These are phyloP conservation scores for Yamadazyma diospyri DNA, from an alignment of 1,139 yeast species.

Conservation along the genomic window DNA sequence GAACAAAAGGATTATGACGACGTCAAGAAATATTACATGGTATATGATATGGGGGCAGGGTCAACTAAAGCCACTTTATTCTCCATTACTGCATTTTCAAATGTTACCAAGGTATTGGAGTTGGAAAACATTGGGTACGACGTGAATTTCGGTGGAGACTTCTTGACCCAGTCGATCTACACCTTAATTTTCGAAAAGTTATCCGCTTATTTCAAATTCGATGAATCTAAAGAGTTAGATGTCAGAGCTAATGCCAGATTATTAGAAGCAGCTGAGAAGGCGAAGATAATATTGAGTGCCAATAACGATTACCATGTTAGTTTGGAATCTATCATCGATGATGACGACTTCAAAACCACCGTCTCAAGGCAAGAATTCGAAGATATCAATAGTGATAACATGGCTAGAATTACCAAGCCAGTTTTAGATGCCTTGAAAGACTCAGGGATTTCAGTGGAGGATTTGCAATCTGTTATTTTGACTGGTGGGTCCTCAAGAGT, in stretches of 20 bases:
- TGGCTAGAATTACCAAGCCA: conserved; percentile 51
- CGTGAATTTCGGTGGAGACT: conserved; percentile 67
- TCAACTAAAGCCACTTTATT: conserved; percentile 83
- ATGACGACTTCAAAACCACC: conserved; percentile 63
- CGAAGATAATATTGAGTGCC: conserved; percentile 82
- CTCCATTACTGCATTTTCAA: conserved; percentile 50
- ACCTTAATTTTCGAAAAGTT: conserved; percentile 59
- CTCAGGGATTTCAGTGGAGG: conserved; percentile 24
- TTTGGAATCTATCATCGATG: conserved; percentile 67
- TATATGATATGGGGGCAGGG: conserved; percentile 93
- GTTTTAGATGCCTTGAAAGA: conserved; percentile 49
- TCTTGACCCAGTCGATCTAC: conserved; percentile 63
- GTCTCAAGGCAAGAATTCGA: conserved; percentile 82
- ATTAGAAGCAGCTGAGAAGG: conserved; percentile 82
- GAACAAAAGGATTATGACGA: conserved; percentile 33
- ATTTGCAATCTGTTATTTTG: conserved; percentile 67
- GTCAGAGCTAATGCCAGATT: conserved; percentile 64
- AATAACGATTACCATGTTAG: conserved; percentile 72
- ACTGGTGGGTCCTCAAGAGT: conserved; percentile 93
- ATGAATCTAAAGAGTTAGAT: conserved; percentile 33
- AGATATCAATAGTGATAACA: conserved; percentile 42
- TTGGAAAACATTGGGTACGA: conserved; percentile 74
- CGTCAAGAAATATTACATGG: conserved; percentile 56
- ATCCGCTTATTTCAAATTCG: conserved; percentile 37
- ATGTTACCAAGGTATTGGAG: conserved; percentile 44